These are phyloP conservation scores for Thielaviopsis ethacetica DNA, from an alignment of 2,329 filamentous ascomycete species.

Conservation along the genomic window DNA sequence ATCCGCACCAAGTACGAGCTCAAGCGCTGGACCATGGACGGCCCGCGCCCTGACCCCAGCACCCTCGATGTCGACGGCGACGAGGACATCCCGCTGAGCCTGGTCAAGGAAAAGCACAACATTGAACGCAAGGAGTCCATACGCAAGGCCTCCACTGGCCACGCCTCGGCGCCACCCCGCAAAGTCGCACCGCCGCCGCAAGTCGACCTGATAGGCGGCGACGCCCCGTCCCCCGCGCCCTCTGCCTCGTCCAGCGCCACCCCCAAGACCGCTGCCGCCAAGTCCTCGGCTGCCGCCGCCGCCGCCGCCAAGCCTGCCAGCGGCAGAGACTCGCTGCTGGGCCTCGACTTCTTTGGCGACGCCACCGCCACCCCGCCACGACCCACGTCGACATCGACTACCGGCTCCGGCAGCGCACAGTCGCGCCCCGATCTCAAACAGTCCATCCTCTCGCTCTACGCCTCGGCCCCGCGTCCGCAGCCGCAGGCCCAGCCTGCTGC, in stretches of 20 bases:
- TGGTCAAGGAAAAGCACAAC: conserved; percentile 50
- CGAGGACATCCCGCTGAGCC: conserved; percentile 54
- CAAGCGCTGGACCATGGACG: conserved; percentile 99
- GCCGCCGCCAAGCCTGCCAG: conserved; percentile 50
- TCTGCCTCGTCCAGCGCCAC: not conserved
- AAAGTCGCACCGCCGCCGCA: conserved; percentile 19
- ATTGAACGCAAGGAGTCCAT: conserved; percentile 42
- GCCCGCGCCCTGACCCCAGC: conserved; percentile 80
- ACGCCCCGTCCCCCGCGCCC: conserved; percentile 45
- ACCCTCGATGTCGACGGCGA: conserved; percentile 63
- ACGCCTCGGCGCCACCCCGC: conserved; percentile 21
- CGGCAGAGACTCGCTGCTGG: conserved; percentile 76
- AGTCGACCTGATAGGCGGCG: conserved; percentile 71
- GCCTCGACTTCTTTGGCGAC: conserved; percentile 80
- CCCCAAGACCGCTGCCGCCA: conserved; percentile 26
- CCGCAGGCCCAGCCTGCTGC: conserved; percentile 35
- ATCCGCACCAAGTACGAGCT: conserved; percentile 98
- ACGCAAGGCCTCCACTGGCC: conserved; percentile 41
- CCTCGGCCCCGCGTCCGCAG: conserved; percentile 61
- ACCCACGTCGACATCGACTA: conserved; percentile 64
- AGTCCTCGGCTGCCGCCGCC: conserved; percentile 19
- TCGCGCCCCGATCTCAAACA: conserved; percentile 91
- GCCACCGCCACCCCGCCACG: conserved; percentile 45
- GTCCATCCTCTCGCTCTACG: conserved; percentile 90
- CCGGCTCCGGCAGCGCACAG: conserved; percentile 41